A percentile compares a stretch with the other conserved stretches of the same genome.
These are phyloP conservation scores for Cyberlindnera japonica DNA, from an alignment of 805 yeast genomes.

Conservation along the genomic window DNA sequence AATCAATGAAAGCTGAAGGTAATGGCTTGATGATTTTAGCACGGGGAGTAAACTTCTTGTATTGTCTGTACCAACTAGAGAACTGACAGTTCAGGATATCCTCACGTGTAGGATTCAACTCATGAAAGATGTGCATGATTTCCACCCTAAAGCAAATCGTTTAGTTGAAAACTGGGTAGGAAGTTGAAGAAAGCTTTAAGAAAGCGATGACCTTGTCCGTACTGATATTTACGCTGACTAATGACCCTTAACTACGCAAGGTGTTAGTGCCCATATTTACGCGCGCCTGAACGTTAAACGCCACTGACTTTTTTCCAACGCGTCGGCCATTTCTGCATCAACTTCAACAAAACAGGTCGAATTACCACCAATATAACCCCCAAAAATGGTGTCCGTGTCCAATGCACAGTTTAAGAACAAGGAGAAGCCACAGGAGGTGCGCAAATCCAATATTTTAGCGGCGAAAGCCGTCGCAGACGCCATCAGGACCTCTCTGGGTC, in stretches of 20 bases:
- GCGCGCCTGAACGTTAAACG: background rate
- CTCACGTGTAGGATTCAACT: conserved; percentile 29
- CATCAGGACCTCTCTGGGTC: conserved; percentile 91
- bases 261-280: conserved; percentile 1
- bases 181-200: too few relatives aligned
- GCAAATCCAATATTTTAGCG: conserved; percentile 94
- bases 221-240: conserved; percentile 1
- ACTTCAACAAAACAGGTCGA: too few relatives aligned
- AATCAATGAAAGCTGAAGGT: conserved; percentile 55
- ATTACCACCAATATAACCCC: too few relatives aligned
- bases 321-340: too few relatives aligned
- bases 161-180: too few relatives aligned
- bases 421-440: conserved; percentile 98
- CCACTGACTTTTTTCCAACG: background rate
- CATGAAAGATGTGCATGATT: conserved; percentile 21
- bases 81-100: conserved; percentile 51
- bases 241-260: background rate
- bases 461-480: conserved; percentile 99
- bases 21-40: conserved; percentile 52
- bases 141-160: too few relatives aligned
- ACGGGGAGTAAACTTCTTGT: conserved; percentile 46
- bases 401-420: conserved; percentile 89
- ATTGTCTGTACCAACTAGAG: conserved; percentile 57
- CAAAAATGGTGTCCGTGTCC: conserved; percentile 30
- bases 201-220: background rate